Base-by-base conservation (phyloP, 139 green algal genomes). In the Auxenochlorella pyrenoidosa region DNA sequence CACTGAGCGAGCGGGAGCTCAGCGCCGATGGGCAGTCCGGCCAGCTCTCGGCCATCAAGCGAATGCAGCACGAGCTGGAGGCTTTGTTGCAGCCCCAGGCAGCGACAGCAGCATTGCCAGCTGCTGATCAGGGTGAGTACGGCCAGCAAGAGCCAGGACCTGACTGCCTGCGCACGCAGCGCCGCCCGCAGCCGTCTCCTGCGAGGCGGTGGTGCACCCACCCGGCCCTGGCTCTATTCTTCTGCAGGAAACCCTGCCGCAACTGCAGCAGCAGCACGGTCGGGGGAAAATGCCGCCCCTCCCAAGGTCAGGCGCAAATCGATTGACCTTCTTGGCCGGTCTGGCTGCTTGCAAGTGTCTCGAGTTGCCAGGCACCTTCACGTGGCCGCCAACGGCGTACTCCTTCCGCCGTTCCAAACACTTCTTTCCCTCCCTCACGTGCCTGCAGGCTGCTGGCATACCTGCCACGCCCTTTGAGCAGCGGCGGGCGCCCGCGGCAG, bases 391-490 rank as follows among this genome's bases (percentile, higher is more conserved):
- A 6, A 54, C 6, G 10, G 47, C 47, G 10, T 10, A 10, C 47
- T n/a, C n/a, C n/a, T 54, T 54, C 47, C 47, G 47, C 47, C 47
- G 10, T 10, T 10, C 47, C 6, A 18, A 10, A 6, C 47, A 34
- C 28, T 30, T 1, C 63, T 10, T 26, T 18, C 10, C 18, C 26
- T 22, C 28, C 21, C 72, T 51, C 43, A 30, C 30, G 16, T 41
- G 24, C 26, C 43, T 38, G 36, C 43, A 63, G 58, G 36, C 79
- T 22, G 40, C 71, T 12, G 51, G 26, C 3, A 54, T 90, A 15
- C 87, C 87, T 21, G 73, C 72, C 32, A 90, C 87, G 22, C 87
- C 87, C 41, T 88, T 83, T 41, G 41, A 85, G 16, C 79, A 85
- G 80, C 80, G 80, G 5, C 80, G 63, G 24, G 38, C 16, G 34